These are phyloP conservation scores for Persicaria maculosa DNA, from an alignment of 148 eudicot species.

Conservation along the genomic window DNA sequence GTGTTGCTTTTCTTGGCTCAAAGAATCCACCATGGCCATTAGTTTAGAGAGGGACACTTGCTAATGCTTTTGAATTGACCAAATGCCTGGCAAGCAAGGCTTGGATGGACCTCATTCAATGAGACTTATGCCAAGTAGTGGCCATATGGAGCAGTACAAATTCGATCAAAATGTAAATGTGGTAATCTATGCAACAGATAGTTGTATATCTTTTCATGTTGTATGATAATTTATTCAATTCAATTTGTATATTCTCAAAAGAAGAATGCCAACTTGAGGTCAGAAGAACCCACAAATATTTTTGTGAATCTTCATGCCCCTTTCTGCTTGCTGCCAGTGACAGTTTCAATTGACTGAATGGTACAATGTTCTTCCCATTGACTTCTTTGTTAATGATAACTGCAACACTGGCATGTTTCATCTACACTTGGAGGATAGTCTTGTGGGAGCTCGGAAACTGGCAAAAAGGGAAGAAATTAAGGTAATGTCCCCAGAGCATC, in stretches of 20 bases:
- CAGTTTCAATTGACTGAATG: not conserved
- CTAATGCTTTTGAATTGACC: conserved; percentile 66
- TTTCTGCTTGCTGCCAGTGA: not conserved
- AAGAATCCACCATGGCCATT: conserved; percentile 40
- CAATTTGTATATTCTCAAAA: too few relatives aligned
- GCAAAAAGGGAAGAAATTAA: conserved; percentile 37
- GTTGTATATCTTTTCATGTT: too few relatives aligned
- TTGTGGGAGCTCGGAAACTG: conserved; percentile 77
- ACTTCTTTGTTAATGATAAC: conserved; percentile 12
- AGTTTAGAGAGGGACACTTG: conserved; percentile 66
- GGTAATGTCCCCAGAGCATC: conserved; percentile 19
- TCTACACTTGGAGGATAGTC: conserved; percentile 82
- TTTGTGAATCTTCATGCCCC: not conserved
- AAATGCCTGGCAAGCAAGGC: conserved; percentile 46
- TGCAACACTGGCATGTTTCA: conserved; percentile 53
- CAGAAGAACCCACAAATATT: not conserved
- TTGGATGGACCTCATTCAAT: conserved; percentile 55
- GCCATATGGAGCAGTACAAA: too few relatives aligned
- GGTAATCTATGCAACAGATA: too few relatives aligned
- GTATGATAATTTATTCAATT: too few relatives aligned
- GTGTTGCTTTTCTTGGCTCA: conserved; percentile 61
- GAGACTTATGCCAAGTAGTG: too few relatives aligned
- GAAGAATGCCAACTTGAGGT: too few relatives aligned
- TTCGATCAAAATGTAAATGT: too few relatives aligned
- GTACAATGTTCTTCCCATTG: not conserved